These are phyloP conservation scores for Hirschfeldia incana DNA, from an alignment of 345 rosid species.

Conservation along the genomic window DNA sequence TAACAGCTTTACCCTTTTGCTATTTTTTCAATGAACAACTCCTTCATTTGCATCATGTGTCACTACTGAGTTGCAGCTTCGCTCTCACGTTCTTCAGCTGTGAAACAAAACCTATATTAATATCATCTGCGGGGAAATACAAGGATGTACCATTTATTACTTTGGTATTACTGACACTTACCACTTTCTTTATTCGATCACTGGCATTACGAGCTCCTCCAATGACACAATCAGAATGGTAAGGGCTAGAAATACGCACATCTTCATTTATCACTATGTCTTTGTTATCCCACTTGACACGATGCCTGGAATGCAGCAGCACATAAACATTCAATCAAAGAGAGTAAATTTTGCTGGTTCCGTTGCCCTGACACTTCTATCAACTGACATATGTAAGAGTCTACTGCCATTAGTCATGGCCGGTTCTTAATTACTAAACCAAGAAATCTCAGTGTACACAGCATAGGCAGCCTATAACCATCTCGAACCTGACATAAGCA, in stretches of 20 bases:
- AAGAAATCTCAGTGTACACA: slow-evolving; percentile 2
- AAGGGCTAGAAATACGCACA: slow-evolving; percentile 80
- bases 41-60: background rate
- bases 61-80: slow-evolving; percentile 4
- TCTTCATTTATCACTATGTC: slow-evolving; percentile 70
- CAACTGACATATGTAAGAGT: background rate
- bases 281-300: slow-evolving; percentile 78
- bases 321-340: background rate
- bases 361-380: background rate
- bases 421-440: background rate
- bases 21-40: background rate
- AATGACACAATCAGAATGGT: slow-evolving; percentile 64
- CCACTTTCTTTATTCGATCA: slow-evolving; percentile 75
- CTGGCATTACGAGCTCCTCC: slow-evolving; percentile 78
- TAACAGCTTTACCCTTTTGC: background rate
- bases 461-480: background rate
- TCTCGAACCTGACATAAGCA: background rate
- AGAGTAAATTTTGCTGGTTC: background rate
- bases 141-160: background rate
- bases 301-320: slow-evolving; percentile 53
- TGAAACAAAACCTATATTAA: background rate
- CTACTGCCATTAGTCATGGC: background rate
- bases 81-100: slow-evolving; percentile 26
- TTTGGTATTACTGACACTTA: slow-evolving; percentile 39
- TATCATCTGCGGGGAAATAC: background rate